A percentile compares a stretch with the other conserved stretches of the same genome.
phyloP scores from a whole-genome alignment of 83 land plant species.

The Picea abies region DNA sequence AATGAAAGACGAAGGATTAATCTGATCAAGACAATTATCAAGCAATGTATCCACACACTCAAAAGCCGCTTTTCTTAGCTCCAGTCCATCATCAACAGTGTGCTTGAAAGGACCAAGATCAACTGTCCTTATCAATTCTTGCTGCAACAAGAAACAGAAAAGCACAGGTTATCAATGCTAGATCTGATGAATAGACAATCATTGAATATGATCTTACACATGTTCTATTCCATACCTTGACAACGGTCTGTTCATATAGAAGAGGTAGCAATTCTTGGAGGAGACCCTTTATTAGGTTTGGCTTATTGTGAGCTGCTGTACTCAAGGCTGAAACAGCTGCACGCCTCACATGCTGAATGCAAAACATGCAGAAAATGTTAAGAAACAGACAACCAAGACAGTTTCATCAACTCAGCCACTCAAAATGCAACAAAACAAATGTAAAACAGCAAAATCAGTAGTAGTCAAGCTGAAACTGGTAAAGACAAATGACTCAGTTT shows the following conservation, averaged over 20 bases:
- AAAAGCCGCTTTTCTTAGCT: constrained; percentile 95
- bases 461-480: too few relatives aligned
- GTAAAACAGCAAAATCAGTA: too few relatives aligned
- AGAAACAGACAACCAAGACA: neutral
- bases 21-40: constrained; percentile 95
- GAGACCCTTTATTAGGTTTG: constrained; percentile 88
- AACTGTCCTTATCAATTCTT: constrained; percentile 95
- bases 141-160: constrained; percentile 43
- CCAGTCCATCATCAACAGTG: constrained; percentile 96
- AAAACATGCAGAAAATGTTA: neutral
- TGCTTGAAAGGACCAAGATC: constrained; percentile 99
- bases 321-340: constrained; percentile 98
- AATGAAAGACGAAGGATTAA: constrained; percentile 90
- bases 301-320: constrained; percentile 99
- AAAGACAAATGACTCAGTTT: too few relatives aligned
- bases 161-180: neutral
- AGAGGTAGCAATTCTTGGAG: constrained; percentile 88
- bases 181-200: neutral
- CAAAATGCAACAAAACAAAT: too few relatives aligned
- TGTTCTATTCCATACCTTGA: constrained; percentile 64
- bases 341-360: constrained; percentile 92
- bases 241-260: constrained; percentile 92
- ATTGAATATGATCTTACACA: neutral
- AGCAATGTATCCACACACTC: constrained; percentile 98
- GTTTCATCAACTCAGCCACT: neutral